These are phyloP conservation scores for Pseudoneurospora amorphoporcata DNA, from an alignment of 495 filamentous ascomycete genomes.

Conservation along the genomic window DNA sequence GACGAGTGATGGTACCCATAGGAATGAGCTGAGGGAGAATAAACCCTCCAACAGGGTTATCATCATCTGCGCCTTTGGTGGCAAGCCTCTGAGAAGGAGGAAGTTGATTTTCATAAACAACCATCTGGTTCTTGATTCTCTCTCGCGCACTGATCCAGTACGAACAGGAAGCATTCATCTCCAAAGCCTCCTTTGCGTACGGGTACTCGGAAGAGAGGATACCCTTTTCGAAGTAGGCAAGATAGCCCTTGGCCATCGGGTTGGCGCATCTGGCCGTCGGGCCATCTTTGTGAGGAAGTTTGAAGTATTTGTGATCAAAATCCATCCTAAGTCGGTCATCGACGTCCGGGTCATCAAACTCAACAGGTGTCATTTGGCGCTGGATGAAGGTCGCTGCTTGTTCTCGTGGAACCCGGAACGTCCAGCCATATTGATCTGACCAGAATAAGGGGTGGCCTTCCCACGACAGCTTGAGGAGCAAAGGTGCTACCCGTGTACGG, in stretches of 20 bases:
- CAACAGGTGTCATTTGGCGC: slow-evolving; percentile 60
- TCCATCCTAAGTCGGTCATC: slow-evolving; percentile 31
- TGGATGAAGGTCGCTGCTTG: slow-evolving; percentile 55
- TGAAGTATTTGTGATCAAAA: slow-evolving; percentile 61
- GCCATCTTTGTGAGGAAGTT: slow-evolving; percentile 92
- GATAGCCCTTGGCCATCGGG: slow-evolving; percentile 83
- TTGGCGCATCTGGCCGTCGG: slow-evolving; percentile 72
- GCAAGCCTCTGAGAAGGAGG: neutral
- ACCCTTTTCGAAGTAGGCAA: slow-evolving; percentile 83
- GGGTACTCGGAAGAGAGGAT: slow-evolving; percentile 74
- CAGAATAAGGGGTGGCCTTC: slow-evolving; percentile 81
- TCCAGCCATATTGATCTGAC: slow-evolving; percentile 90
- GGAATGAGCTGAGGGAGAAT: slow-evolving; percentile 98
- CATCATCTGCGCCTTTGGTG: slow-evolving; percentile 1
- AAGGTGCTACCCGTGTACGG: slow-evolving; percentile 75
- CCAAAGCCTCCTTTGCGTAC: slow-evolving; percentile 85
- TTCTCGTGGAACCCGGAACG: slow-evolving; percentile 62
- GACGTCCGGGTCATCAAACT: slow-evolving; percentile 48
- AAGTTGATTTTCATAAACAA: slow-evolving; percentile 69
- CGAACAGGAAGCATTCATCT: slow-evolving; percentile 97
- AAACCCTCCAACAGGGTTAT: slow-evolving; percentile 43
- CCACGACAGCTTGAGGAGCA: slow-evolving; percentile 80
- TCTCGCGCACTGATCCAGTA: slow-evolving; percentile 97
- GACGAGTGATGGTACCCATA: slow-evolving; percentile 96
- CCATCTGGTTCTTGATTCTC: slow-evolving; percentile 85